Conservation (phyloP, 345 rosid genomes). For the Murraya paniculata region DNA sequence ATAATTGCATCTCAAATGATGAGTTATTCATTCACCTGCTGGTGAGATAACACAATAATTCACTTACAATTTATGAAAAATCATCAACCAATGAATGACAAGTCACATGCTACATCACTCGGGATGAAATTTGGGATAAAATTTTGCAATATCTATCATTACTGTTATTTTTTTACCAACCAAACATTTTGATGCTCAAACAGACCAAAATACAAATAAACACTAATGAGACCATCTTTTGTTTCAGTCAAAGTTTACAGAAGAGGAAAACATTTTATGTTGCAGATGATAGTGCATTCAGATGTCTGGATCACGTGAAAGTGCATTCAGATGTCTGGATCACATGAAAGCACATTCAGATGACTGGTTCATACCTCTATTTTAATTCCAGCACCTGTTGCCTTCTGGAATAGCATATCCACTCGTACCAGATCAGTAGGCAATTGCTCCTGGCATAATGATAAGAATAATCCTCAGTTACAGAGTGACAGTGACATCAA, state of each 20-base stretch:
- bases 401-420: constrained; percentile 71
- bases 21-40: no score
- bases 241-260: not conserved
- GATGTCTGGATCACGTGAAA: constrained; percentile 8
- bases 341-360: not conserved
- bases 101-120: no score
- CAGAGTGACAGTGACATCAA: not conserved
- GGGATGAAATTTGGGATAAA: no score
- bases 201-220: not conserved
- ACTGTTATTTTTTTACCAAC: not conserved
- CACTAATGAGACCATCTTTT: not conserved
- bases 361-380: constrained; percentile 56
- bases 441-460: constrained; percentile 74
- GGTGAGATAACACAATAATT: no score
- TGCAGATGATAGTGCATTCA: not conserved
- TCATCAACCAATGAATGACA: no score
- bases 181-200: not conserved
- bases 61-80: no score
- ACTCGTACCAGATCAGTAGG: constrained; percentile 81
- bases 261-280: not conserved
- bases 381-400: constrained; percentile 62
- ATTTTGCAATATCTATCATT: no score
- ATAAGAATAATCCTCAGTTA: constrained; percentile 1
- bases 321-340: constrained; percentile 6
- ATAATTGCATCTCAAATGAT: no score